These are phyloP conservation scores for Coemansia sp. DNA, from an alignment of 192 early-diverging fungal genomes.

Conservation along the genomic window DNA sequence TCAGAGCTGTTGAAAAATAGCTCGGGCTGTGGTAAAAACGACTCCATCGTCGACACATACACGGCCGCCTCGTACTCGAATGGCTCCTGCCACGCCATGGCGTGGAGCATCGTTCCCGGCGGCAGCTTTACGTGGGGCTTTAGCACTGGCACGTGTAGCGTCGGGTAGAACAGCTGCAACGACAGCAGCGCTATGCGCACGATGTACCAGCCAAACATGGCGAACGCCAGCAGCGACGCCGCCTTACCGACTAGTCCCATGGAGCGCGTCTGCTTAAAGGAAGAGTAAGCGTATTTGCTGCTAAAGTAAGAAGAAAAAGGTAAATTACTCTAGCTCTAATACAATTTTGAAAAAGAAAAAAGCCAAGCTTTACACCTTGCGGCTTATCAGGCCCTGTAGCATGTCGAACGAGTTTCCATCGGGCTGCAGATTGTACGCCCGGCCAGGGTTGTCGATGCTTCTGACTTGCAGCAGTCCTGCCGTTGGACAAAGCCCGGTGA, in stretches of 20 bases:
- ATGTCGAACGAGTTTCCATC: slow-evolving; percentile 99
- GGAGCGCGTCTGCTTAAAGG: neutral
- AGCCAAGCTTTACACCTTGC: slow-evolving; percentile 50
- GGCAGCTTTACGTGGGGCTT: slow-evolving; percentile 15
- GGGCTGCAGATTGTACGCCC: slow-evolving; percentile 81
- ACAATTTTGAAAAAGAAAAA: no score
- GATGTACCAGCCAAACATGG: slow-evolving; percentile 39
- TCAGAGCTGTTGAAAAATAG: slow-evolving; percentile 30
- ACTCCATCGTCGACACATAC: slow-evolving; percentile 37
- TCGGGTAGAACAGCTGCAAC: slow-evolving; percentile 46
- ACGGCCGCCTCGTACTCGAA: slow-evolving; percentile 44
- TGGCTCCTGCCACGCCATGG: slow-evolving; percentile 48
- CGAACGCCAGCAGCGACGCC: slow-evolving; percentile 19
- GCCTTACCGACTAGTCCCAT: slow-evolving; percentile 38
- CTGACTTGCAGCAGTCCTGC: slow-evolving; percentile 77
- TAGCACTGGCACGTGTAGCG: slow-evolving; percentile 41
- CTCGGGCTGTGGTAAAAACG: slow-evolving; percentile 4
- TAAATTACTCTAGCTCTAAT: no score
- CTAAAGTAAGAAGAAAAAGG: neutral
- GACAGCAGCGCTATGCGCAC: slow-evolving; percentile 13
- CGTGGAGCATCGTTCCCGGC: slow-evolving; percentile 9
- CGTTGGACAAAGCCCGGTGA: slow-evolving; percentile 76
- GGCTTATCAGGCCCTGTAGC: slow-evolving; percentile 86
- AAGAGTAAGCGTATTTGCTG: neutral
- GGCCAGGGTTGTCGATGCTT: slow-evolving; percentile 57